Evolutionary conservation across 176 grass and related monocot genomes (phyloP).

Genomic region (Zea luxurians): DNA sequence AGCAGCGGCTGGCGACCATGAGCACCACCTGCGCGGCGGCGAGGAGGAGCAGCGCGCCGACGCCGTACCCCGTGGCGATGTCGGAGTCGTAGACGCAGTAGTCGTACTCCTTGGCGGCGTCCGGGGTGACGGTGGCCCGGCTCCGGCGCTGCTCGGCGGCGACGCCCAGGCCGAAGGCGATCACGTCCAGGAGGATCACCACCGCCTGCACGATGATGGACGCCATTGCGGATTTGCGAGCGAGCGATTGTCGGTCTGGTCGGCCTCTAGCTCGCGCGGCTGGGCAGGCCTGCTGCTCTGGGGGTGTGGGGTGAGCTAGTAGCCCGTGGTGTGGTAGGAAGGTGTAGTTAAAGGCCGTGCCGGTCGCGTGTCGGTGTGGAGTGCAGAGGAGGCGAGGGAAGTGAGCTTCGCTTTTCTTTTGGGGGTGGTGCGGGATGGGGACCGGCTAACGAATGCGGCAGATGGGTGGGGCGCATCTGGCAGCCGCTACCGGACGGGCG

Average conservation of each 20-base stretch:
- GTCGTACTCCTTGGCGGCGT: constrained; percentile 67
- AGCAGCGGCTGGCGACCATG: constrained; percentile 70
- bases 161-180: constrained; percentile 84
- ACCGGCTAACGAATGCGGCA: not conserved
- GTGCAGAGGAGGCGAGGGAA: not conserved
- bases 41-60: constrained; percentile 77
- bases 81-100: constrained; percentile 87
- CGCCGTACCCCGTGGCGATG: constrained; percentile 78
- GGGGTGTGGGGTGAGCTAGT: not conserved
- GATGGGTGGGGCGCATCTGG: not conserved
- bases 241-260: too few species aligned
- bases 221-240: constrained; percentile 30
- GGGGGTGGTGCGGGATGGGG: not conserved
- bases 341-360: not conserved
- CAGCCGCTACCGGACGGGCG: constrained; percentile 3
- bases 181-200: constrained; percentile 70
- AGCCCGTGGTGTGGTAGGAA: not conserved
- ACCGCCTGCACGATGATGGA: constrained; percentile 65
- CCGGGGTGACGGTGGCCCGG: constrained; percentile 59
- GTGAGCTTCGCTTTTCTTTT: not conserved
- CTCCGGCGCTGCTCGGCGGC: constrained; percentile 96
- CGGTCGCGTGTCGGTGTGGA: constrained; percentile 40
- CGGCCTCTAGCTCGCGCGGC: not conserved
- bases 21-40: constrained; percentile 58
- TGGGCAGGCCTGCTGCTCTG: not conserved